A percentile compares a stretch with the other conserved stretches of the same genome.
These are phyloP conservation scores for Petunia axillaris DNA, from an alignment of 257 asterid species.

Conservation along the genomic window DNA sequence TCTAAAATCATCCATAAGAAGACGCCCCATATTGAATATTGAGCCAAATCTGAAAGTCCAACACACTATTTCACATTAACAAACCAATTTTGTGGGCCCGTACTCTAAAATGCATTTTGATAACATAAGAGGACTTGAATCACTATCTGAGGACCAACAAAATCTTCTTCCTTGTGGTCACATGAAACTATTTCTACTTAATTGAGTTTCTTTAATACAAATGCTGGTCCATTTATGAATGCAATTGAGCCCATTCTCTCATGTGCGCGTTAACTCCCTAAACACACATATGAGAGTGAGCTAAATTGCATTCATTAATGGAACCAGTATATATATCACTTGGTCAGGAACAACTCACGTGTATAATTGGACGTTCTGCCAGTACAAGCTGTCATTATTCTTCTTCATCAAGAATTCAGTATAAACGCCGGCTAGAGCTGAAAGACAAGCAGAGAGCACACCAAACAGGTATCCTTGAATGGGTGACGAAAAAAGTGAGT, in stretches of 20 bases:
- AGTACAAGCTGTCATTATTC: constrained; percentile 94
- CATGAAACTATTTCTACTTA: neutral
- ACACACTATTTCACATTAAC: constrained; percentile 30
- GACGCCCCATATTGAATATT: constrained; percentile 87
- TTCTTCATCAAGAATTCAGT: constrained; percentile 98
- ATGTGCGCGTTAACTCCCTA: no score
- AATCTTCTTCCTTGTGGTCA: neutral
- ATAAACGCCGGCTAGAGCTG: constrained; percentile 96
- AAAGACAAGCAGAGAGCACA: constrained; percentile 86
- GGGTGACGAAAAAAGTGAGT: constrained; percentile 88
- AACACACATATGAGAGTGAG: neutral
- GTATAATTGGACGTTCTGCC: constrained; percentile 94
- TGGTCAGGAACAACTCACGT: constrained; percentile 54
- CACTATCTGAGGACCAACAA: neutral
- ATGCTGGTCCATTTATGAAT: neutral
- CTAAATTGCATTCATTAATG: neutral
- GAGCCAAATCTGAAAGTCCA: constrained; percentile 79
- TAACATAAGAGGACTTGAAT: neutral
- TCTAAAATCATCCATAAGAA: constrained; percentile 80
- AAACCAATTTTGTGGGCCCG: constrained; percentile 26
- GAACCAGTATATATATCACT: neutral
- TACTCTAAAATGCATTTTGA: constrained; percentile 16
- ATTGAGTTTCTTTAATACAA: neutral
- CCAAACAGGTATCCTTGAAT: constrained; percentile 90
- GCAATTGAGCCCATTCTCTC: neutral